Evolutionary conservation across 2,329 filamentous ascomycete genomes (phyloP).

Genomic region (Hymenoscyphus repandus): DNA sequence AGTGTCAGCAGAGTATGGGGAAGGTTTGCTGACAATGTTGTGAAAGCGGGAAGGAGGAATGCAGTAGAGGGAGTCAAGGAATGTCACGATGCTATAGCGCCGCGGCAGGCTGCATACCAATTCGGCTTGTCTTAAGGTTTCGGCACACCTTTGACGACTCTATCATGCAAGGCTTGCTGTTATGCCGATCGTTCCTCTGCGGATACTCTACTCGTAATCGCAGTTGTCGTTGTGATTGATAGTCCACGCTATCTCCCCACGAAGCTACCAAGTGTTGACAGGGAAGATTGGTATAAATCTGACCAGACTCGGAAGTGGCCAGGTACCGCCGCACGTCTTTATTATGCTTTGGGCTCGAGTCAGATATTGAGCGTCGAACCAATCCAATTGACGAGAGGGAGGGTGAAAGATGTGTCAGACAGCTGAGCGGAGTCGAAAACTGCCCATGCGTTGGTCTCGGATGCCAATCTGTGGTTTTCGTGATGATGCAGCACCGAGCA

Average conservation of each 20-base stretch:
- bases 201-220: not conserved
- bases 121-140: constrained; percentile 21
- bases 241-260: not conserved
- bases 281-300: constrained; percentile 8
- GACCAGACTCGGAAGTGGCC: constrained; percentile 3
- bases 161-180: constrained; percentile 18
- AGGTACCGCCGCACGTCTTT: constrained; percentile 4
- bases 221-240: constrained; percentile 1
- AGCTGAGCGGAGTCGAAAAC: constrained; percentile 16
- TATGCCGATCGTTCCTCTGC: constrained; percentile 12
- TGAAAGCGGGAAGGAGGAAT: constrained; percentile 22
- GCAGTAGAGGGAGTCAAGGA: constrained; percentile 20
- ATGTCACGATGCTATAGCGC: constrained; percentile 20
- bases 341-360: constrained; percentile 13
- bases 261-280: constrained; percentile 1
- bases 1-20: not conserved
- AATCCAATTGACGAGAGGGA: constrained; percentile 13
- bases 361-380: constrained; percentile 10
- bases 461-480: constrained; percentile 18
- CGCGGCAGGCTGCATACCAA: constrained; percentile 24
- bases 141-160: constrained; percentile 18
- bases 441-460: constrained; percentile 27
- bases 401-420: constrained; percentile 22
- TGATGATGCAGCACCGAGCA: constrained; percentile 19
- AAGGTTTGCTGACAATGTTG: constrained; percentile 8